Conservation (phyloP, 495 filamentous ascomycete species). For the Penicillium pulvis region DNA sequence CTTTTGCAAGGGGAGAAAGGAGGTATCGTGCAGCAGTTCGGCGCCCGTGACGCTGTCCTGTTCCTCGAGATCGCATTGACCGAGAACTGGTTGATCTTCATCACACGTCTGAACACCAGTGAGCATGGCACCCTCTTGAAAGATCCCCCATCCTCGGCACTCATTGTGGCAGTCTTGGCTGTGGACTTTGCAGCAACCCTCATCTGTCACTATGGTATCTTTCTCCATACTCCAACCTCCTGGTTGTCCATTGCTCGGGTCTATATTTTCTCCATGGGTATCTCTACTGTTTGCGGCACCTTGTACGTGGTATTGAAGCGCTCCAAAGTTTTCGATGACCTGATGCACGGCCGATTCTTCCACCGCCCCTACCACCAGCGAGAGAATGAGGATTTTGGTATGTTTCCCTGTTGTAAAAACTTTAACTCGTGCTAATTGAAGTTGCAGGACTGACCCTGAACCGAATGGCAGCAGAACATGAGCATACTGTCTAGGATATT, state of each 20-base stretch:
- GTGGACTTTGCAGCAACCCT: conserved; percentile 83
- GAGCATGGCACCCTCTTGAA: conserved; percentile 67
- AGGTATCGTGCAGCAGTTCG: conserved; percentile 86
- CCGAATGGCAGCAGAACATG: neutral
- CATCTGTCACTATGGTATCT: conserved; percentile 83
- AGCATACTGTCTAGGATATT: neutral
- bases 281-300: conserved; percentile 66
- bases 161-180: conserved; percentile 70
- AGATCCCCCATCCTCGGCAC: conserved; percentile 79
- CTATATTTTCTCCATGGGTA: conserved; percentile 86
- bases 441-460: neutral
- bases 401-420: conserved; percentile 40
- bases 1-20: conserved; percentile 62
- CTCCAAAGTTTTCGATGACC: conserved; percentile 78
- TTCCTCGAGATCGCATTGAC: conserved; percentile 91
- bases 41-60: conserved; percentile 76
- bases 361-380: conserved; percentile 75
- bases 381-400: conserved; percentile 83
- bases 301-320: conserved; percentile 78
- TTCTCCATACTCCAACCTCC: conserved; percentile 64
- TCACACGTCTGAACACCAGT: conserved; percentile 73
- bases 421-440: neutral
- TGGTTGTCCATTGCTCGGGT: conserved; percentile 81
- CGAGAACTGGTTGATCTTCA: conserved; percentile 97
- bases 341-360: conserved; percentile 85